These are phyloP conservation scores for Smallanthus sonchifolius DNA, from an alignment of 129 eudicot species.

Conservation along the genomic window DNA sequence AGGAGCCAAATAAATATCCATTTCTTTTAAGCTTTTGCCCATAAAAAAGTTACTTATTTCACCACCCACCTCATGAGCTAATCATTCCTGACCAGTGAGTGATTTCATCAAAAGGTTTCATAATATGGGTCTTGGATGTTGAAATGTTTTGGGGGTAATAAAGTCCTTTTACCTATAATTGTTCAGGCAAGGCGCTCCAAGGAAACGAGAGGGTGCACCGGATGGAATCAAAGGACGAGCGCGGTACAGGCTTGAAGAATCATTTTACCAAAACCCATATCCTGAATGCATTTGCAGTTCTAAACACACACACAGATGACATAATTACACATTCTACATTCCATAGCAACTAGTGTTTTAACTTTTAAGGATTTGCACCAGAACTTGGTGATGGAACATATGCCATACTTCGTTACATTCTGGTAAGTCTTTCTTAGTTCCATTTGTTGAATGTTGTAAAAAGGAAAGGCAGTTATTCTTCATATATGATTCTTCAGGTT, in stretches of 20 bases:
- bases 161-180: background rate
- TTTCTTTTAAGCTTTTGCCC: background rate
- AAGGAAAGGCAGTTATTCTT: too few species aligned
- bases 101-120: background rate
- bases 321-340: background rate
- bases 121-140: background rate
- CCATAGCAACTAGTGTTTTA: background rate
- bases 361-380: background rate
- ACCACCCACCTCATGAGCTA: background rate
- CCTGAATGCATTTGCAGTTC: slow-evolving; percentile 87
- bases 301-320: slow-evolving; percentile 2
- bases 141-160: background rate
- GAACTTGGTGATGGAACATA: background rate
- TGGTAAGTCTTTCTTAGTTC: background rate
- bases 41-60: background rate
- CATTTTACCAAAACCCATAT: slow-evolving; percentile 85
- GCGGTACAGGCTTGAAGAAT: slow-evolving; percentile 67
- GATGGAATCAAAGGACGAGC: slow-evolving; percentile 86
- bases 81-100: background rate
- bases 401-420: background rate
- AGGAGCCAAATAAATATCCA: background rate
- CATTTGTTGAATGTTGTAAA: background rate
- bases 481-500: too few species aligned
- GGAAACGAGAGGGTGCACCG: slow-evolving; percentile 73
- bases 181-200: slow-evolving; percentile 82